phyloP scores from a whole-genome alignment of 2,329 filamentous ascomycete species.

The Allantophomopsis cytisporea region DNA sequence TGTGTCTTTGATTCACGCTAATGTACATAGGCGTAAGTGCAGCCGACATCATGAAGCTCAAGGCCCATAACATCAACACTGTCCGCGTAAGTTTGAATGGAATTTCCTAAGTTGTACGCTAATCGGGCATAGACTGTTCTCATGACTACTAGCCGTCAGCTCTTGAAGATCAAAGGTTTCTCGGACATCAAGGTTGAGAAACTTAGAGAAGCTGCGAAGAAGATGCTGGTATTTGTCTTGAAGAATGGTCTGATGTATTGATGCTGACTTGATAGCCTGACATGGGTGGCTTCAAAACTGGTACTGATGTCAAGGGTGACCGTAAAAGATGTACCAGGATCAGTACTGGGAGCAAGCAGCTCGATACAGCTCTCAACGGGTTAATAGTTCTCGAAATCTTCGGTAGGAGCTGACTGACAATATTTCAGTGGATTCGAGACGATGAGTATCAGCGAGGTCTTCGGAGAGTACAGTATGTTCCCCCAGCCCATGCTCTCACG shows the following conservation, averaged over 20 bases:
- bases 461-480: constrained; percentile 38
- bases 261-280: constrained; percentile 28
- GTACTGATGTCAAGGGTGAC: constrained; percentile 47
- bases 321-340: constrained; percentile 51
- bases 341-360: constrained; percentile 56
- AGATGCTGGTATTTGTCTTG: constrained; percentile 10
- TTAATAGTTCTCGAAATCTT: constrained; percentile 13
- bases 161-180: constrained; percentile 56
- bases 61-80: constrained; percentile 47
- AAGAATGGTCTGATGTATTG: constrained; percentile 5
- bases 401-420: not conserved
- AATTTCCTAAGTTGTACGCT: not conserved
- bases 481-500: too few species aligned
- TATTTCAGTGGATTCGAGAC: constrained; percentile 47
- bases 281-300: constrained; percentile 48
- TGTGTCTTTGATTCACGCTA: not conserved
- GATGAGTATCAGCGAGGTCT: constrained; percentile 55
- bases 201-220: constrained; percentile 49
- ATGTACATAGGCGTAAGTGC: constrained; percentile 40
- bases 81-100: constrained; percentile 32
- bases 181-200: constrained; percentile 60
- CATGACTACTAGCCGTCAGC: constrained; percentile 37
- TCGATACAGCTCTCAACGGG: constrained; percentile 52
- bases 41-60: constrained; percentile 52
- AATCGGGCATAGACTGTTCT: not conserved